phyloP scores from a whole-genome alignment of 1,139 yeast genomes.

The Hemisphaericaspora xylanilytica region DNA sequence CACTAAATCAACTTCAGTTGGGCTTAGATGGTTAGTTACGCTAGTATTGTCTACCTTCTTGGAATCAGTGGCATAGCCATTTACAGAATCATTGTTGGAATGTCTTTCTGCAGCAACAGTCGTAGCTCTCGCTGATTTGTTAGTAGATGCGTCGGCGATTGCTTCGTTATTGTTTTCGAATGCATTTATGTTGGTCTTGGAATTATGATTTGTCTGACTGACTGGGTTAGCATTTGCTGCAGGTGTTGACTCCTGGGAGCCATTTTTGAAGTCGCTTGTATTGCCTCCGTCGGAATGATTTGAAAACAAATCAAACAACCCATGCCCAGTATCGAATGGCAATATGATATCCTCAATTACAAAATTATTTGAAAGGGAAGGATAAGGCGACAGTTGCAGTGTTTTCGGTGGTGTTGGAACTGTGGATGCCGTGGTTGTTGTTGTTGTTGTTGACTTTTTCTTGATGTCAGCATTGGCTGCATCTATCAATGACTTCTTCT shows the following conservation, averaged over 20 bases:
- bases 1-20: conserved; percentile 16
- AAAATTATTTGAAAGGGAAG: conserved; percentile 18
- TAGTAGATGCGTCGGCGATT: too few relatives aligned
- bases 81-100: background rate
- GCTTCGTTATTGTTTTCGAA: too few relatives aligned
- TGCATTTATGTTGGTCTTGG: too few relatives aligned
- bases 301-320: conserved; percentile 30
- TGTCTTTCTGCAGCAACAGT: too few relatives aligned
- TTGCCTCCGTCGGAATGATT: conserved; percentile 9
- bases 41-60: background rate
- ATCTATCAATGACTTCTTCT: conserved; percentile 26
- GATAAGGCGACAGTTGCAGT: conserved; percentile 4
- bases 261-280: conserved; percentile 4
- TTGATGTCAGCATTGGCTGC: conserved; percentile 22
- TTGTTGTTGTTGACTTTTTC: conserved; percentile 9
- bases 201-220: background rate
- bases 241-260: conserved; percentile 5
- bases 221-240: background rate
- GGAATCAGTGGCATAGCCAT: background rate
- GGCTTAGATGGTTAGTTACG: conserved; percentile 9
- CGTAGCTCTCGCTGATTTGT: too few relatives aligned
- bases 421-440: too few relatives aligned
- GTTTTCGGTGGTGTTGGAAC: conserved; percentile 2
- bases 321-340: conserved; percentile 31
- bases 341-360: conserved; percentile 33